These are phyloP conservation scores for Sporobolomyces pararoseus DNA, from an alignment of 768 basidiomycete genomes.

Conservation along the genomic window DNA sequence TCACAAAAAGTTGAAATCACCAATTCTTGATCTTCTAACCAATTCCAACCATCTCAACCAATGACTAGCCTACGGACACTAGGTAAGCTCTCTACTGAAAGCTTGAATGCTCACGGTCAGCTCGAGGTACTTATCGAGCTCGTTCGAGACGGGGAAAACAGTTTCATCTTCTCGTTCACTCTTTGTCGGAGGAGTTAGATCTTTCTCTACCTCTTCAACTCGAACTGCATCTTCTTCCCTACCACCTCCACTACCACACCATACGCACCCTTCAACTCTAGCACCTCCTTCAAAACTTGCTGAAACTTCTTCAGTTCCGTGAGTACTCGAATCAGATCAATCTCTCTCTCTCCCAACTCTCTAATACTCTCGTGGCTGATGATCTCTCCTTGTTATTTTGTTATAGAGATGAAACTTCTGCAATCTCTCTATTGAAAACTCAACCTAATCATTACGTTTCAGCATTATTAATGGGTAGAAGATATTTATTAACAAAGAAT, in stretches of 20 bases:
- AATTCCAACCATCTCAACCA: no score
- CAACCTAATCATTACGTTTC: conserved; percentile 90
- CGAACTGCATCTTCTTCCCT: neutral
- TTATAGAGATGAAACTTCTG: conserved; percentile 47
- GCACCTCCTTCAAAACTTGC: neutral
- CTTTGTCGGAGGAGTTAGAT: neutral
- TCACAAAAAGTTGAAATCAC: no score
- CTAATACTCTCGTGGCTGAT: no score
- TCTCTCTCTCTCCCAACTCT: neutral
- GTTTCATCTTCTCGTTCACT: conserved; percentile 2
- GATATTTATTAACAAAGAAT: conserved; percentile 82
- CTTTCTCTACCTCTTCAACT: neutral
- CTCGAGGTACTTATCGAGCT: no score
- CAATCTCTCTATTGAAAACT: conserved; percentile 75
- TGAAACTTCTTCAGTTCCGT: conserved; percentile 9
- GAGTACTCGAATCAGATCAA: no score
- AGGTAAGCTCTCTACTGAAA: neutral
- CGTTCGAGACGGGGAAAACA: no score
- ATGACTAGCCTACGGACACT: conserved; percentile 18
- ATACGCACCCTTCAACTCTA: conserved; percentile 21
- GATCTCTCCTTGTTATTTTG: no score
- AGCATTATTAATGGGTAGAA: conserved; percentile 77
- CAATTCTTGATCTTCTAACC: no score
- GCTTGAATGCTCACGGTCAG: no score
- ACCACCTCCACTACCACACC: conserved; percentile 15